Percentiles rank a stretch among this genome's conserved stretches.
Evolutionary conservation across 495 filamentous ascomycete genomes (phyloP).

Genomic region (Letharia lupina): DNA sequence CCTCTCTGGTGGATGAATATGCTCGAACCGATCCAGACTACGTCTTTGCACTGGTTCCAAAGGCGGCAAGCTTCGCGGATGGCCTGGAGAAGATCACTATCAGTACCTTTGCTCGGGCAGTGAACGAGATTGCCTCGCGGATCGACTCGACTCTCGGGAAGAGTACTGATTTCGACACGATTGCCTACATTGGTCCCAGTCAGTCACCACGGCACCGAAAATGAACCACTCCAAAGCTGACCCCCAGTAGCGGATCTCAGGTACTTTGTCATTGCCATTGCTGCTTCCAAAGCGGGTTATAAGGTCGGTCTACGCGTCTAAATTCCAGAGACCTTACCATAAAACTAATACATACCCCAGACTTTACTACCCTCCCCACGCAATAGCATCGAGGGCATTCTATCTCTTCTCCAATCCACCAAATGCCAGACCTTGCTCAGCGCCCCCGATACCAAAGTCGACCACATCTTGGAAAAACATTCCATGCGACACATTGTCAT

Average conservation of each 20-base stretch:
- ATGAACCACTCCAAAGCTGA: neutral
- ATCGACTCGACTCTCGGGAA: conserved; percentile 34
- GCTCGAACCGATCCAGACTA: conserved; percentile 33
- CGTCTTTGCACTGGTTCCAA: conserved; percentile 38
- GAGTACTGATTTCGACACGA: conserved; percentile 17
- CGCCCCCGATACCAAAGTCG: neutral
- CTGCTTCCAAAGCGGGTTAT: conserved; percentile 27
- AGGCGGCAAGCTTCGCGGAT: conserved; percentile 36
- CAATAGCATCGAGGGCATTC: conserved; percentile 26
- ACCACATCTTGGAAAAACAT: conserved; percentile 14
- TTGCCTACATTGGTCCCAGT: conserved; percentile 31
- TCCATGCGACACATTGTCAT: conserved; percentile 26
- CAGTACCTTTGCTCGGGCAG: conserved; percentile 40
- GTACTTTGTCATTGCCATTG: conserved; percentile 38
- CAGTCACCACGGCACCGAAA: neutral
- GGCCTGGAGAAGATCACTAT: conserved; percentile 47
- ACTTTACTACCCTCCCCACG: conserved; percentile 26
- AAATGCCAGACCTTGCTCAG: conserved; percentile 17
- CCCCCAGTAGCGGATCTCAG: conserved; percentile 34
- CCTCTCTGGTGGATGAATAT: conserved; percentile 36
- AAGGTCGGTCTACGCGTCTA: conserved; percentile 19
- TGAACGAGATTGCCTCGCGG: conserved; percentile 45
- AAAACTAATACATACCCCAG: conserved; percentile 1
- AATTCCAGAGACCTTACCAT: neutral
- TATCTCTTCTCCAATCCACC: conserved; percentile 23